A percentile compares a stretch with the other conserved stretches of the same genome.
Evolutionary conservation across 2,329 filamentous ascomycete genomes (phyloP).

Genomic region (Pseudogymnoascus sp.): DNA sequence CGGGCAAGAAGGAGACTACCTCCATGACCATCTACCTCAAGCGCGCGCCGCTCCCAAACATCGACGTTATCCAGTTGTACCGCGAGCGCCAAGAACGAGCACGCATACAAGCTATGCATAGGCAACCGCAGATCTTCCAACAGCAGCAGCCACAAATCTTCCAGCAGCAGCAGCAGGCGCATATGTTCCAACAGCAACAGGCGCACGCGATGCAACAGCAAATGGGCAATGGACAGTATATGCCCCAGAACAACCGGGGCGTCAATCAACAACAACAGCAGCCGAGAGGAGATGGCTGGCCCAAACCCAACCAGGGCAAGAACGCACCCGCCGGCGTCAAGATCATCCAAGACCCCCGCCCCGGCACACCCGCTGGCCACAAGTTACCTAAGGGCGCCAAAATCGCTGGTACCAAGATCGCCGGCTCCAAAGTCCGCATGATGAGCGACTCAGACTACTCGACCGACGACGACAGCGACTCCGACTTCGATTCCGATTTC

Average conservation of each 20-base stretch:
- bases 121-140: constrained; percentile 13
- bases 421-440: neutral
- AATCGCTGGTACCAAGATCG: neutral
- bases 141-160: neutral
- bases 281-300: neutral
- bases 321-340: neutral
- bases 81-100: constrained; percentile 18
- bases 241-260: constrained; percentile 10
- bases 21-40: constrained; percentile 25
- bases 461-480: constrained; percentile 12
- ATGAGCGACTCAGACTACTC: neutral
- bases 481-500: constrained; percentile 12
- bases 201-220: neutral
- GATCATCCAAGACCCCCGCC: neutral
- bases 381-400: neutral
- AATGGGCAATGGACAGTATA: neutral
- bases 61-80: constrained; percentile 18
- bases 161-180: neutral
- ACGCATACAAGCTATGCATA: constrained; percentile 12
- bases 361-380: neutral
- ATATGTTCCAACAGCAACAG: neutral
- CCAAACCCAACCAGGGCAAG: neutral
- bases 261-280: constrained; percentile 11
- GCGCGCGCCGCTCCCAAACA: constrained; percentile 16
- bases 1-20: constrained; percentile 20